These are phyloP conservation scores for Sanghuangporus baumii DNA, from an alignment of 1,284 basidiomycete genomes.

Conservation along the genomic window DNA sequence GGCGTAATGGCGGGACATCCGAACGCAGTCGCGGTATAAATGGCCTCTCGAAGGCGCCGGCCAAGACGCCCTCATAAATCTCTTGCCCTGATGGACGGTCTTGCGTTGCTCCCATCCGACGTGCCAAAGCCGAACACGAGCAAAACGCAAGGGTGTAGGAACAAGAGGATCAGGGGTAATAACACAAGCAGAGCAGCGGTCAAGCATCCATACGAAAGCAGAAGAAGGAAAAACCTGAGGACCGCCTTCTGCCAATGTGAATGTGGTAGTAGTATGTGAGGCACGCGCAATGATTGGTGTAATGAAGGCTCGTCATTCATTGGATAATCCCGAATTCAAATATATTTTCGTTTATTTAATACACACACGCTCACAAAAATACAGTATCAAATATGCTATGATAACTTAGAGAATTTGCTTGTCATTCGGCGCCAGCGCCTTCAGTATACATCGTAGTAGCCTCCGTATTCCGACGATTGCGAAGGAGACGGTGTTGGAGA, in stretches of 20 bases:
- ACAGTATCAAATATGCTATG: background rate
- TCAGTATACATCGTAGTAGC: conserved; percentile 3
- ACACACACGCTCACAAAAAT: background rate
- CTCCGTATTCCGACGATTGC: background rate
- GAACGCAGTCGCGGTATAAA: conserved; percentile 54
- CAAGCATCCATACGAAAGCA: background rate
- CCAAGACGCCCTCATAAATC: conserved; percentile 44
- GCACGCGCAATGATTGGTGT: background rate
- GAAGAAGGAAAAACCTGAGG: background rate
- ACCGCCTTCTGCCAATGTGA: background rate
- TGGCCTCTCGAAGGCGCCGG: conserved; percentile 48
- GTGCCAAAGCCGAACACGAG: background rate
- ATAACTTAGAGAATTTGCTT: background rate
- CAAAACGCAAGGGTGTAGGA: background rate
- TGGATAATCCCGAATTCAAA: background rate
- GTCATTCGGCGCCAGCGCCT: background rate
- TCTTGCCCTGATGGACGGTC: conserved; percentile 31
- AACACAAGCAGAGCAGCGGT: background rate
- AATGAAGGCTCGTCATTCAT: background rate
- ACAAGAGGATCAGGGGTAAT: background rate
- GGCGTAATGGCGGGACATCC: conserved; percentile 38
- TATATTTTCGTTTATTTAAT: background rate
- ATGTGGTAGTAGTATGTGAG: background rate
- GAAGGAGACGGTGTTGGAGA: conserved; percentile 2
- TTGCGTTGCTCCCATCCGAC: conserved; percentile 8